Percentiles rank a stretch among this genome's conserved stretches.
These are phyloP conservation scores for Lasiosphaeria hispida DNA, from an alignment of 495 filamentous ascomycete species.

Conservation along the genomic window DNA sequence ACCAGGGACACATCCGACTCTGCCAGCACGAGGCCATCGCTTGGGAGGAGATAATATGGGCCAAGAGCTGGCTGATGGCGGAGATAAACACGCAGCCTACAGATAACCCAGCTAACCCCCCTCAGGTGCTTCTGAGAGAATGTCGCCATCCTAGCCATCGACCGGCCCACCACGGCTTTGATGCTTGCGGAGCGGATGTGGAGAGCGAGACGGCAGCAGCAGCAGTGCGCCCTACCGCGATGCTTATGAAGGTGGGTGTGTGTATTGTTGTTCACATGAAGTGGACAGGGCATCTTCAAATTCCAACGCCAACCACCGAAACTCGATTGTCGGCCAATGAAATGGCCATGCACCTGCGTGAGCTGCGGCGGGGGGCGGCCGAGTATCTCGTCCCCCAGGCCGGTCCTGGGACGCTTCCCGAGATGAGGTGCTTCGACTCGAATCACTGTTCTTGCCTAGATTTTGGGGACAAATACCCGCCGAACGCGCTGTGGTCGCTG, in stretches of 20 bases:
- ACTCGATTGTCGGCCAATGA: constrained; percentile 2
- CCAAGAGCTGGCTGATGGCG: neutral
- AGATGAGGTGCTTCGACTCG: constrained; percentile 1
- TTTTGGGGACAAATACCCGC: neutral
- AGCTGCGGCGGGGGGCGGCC: neutral
- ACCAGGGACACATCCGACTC: neutral
- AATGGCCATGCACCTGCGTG: neutral
- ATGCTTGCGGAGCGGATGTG: neutral
- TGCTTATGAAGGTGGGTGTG: neutral
- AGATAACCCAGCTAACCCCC: neutral
- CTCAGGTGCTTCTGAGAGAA: constrained; percentile 1
- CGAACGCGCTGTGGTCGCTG: constrained; percentile 2
- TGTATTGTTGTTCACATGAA: constrained; percentile 1
- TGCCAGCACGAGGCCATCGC: neutral
- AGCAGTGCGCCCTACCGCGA: neutral
- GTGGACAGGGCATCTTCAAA: constrained; percentile 1
- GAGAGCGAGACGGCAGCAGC: neutral
- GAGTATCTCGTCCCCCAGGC: constrained; percentile 1
- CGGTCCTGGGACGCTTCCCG: constrained; percentile 2
- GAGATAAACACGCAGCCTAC: neutral
- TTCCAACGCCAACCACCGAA: neutral
- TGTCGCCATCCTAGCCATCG: constrained; percentile 1
- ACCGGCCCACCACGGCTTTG: constrained; percentile 1
- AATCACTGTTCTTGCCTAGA: constrained; percentile 3
- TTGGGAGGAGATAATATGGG: neutral